Evolutionary conservation across 768 basidiomycete species (phyloP), one percentile per base, ranked within the genome.

Genomic region (Hemileccinum impolitum): DNA sequence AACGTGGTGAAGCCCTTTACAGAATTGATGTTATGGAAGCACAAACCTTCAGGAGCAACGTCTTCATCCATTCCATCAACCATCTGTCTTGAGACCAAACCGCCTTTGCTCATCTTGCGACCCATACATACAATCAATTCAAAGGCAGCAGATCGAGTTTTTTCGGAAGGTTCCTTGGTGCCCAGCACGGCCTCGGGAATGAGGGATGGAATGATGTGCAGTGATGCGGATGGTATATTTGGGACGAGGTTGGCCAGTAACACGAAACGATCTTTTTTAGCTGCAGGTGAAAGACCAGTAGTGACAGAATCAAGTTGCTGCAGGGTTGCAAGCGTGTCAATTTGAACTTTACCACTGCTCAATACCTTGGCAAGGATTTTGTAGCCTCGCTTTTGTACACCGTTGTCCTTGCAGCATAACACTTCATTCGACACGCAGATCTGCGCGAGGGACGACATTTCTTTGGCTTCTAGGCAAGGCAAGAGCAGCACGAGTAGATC

Each of bases 141-240:
- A 64, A 95, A 99, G 1, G 94, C 94, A 5, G 87, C 91, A 43
- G 76, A 77, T 41, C 96, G 79, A 0, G 94, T 85, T 61, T 90
- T 93, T 65, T 94, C 93, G 30, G 95, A 95, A 3, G 94, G 90
- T 64, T 99, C 95, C 66, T 99, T 99, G 12, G 94, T 97, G 2
- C 90, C 93, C 23, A 99, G 72, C 9, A 98, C 89, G 13, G 89
- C 90, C 70, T 99, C 96, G 3, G 95, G 92, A 39, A 98, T 86
- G 19, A 98, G 72, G 2, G 86, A 84, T 2, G 93, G 89, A 42
- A 99, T 84, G 42, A 95, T 70, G 57, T 96, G 89, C 56, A 98
- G 70, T 17, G 82, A 76, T 6, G 81, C 78, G 1, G 84, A 67
- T 0, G 90, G 84, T 28, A 98, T 76, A 19, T 69, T 66, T 9